These are phyloP conservation scores for Colletotrichum horii DNA, from an alignment of 2,329 filamentous ascomycete genomes.

Conservation along the genomic window DNA sequence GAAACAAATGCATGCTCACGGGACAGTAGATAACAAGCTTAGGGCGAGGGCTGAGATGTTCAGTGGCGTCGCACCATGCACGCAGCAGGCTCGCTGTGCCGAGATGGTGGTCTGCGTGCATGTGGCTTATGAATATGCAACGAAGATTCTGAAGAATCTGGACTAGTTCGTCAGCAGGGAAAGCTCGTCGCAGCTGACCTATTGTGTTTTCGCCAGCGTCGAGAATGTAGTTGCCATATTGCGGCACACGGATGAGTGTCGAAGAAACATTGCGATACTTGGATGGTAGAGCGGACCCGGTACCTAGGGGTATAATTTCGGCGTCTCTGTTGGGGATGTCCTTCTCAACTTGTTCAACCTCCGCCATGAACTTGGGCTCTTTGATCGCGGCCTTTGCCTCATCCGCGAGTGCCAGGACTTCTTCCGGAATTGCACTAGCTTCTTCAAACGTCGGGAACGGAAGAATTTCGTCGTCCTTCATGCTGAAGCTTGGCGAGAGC, in stretches of 20 bases:
- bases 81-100: constrained; percentile 82
- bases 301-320: constrained; percentile 87
- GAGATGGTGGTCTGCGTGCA: constrained; percentile 96
- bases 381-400: constrained; percentile 46
- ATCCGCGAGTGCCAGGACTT: constrained; percentile 59
- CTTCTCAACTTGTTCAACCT: constrained; percentile 58
- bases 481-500: constrained; percentile 51
- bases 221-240: constrained; percentile 85
- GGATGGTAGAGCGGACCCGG: constrained; percentile 87
- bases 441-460: constrained; percentile 42
- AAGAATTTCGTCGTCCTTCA: constrained; percentile 51
- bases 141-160: constrained; percentile 80
- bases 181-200: constrained; percentile 82
- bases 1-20: constrained; percentile 73
- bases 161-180: constrained; percentile 65
- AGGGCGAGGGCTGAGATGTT: constrained; percentile 28
- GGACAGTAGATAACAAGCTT: constrained; percentile 74
- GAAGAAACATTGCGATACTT: constrained; percentile 96
- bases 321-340: constrained; percentile 76
- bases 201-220: constrained; percentile 94
- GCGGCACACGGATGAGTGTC: constrained; percentile 84
- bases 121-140: constrained; percentile 90
- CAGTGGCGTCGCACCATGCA: constrained; percentile 73
- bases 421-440: constrained; percentile 43
- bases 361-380: constrained; percentile 50